phyloP scores from a whole-genome alignment of 106 monocot genomes.

The Narthecium ossifragum region DNA sequence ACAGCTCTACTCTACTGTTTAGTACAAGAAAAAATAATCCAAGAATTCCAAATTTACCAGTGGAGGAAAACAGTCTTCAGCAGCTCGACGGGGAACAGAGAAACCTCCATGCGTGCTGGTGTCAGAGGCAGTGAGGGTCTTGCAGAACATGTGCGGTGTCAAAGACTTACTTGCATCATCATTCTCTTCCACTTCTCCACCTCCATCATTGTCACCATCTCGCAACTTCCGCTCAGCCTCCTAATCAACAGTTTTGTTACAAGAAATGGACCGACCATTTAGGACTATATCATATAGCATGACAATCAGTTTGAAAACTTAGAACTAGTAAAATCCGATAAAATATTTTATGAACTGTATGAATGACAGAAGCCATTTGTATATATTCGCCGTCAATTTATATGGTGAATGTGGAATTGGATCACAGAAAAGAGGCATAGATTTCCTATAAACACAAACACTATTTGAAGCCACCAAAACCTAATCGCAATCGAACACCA shows the following conservation, averaged over 20 bases:
- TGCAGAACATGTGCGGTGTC: conserved; percentile 95
- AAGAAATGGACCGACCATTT: no score
- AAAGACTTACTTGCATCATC: conserved; percentile 21
- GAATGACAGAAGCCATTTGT: no score
- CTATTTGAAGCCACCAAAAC: no score
- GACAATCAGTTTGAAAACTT: no score
- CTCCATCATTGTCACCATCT: conserved; percentile 22
- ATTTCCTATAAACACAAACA: no score
- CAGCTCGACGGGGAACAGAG: conserved; percentile 93
- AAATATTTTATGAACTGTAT: no score
- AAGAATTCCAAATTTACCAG: conserved; percentile 34
- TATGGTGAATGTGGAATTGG: no score
- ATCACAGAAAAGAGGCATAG: no score
- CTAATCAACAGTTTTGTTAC: conserved; percentile 8
- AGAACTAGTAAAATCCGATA: no score
- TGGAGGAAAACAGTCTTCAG: conserved; percentile 97
- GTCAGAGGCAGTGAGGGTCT: conserved; percentile 96
- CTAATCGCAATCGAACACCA: no score
- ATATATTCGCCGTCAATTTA: no score
- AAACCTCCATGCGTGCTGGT: conserved; percentile 98
- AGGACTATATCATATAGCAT: no score
- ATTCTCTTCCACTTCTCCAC: conserved; percentile 22
- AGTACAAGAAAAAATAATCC: not conserved
- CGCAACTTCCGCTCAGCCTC: conserved; percentile 18
- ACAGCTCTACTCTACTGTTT: not conserved